Evolutionary conservation across 495 filamentous ascomycete genomes (phyloP).

Genomic region (Trichoderma gamsii): DNA sequence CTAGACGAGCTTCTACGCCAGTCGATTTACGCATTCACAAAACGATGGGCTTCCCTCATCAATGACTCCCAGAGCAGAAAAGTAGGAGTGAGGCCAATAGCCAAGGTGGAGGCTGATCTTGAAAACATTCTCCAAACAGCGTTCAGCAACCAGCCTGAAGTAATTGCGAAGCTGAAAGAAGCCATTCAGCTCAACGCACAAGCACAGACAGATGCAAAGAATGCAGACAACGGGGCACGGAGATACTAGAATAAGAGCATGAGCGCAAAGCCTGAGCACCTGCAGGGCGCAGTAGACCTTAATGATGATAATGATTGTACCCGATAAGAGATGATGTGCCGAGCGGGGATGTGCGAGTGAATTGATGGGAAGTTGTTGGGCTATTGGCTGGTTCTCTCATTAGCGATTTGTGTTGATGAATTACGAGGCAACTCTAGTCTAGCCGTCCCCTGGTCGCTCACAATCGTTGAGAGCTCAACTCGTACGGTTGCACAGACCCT

Average conservation of each 20-base stretch:
- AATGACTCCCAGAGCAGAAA: slow-evolving; percentile 32
- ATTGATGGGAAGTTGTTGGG: neutral
- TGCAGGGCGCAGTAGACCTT: neutral
- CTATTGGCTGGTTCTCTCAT: too few species aligned
- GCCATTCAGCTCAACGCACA: slow-evolving; percentile 41
- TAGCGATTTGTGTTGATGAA: too few species aligned
- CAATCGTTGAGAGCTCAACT: too few species aligned
- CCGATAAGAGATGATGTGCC: neutral
- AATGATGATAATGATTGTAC: neutral
- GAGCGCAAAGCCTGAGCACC: neutral
- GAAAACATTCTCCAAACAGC: slow-evolving; percentile 39
- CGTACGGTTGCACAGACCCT: neutral
- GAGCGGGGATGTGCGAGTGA: neutral
- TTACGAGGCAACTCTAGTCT: too few species aligned
- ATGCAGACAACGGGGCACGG: slow-evolving; percentile 28
- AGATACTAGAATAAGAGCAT: slow-evolving; percentile 5
- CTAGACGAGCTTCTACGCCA: slow-evolving; percentile 71
- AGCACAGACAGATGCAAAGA: slow-evolving; percentile 29
- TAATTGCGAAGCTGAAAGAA: slow-evolving; percentile 45
- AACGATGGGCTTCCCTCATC: slow-evolving; percentile 46
- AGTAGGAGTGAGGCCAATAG: slow-evolving; percentile 33
- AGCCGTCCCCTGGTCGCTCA: too few species aligned
- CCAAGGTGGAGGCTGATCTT: slow-evolving; percentile 40
- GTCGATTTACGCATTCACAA: slow-evolving; percentile 75
- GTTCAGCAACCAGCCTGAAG: slow-evolving; percentile 42